Base-by-base conservation (phyloP, 768 basidiomycete genomes). In the Kockovaella imperatae region DNA sequence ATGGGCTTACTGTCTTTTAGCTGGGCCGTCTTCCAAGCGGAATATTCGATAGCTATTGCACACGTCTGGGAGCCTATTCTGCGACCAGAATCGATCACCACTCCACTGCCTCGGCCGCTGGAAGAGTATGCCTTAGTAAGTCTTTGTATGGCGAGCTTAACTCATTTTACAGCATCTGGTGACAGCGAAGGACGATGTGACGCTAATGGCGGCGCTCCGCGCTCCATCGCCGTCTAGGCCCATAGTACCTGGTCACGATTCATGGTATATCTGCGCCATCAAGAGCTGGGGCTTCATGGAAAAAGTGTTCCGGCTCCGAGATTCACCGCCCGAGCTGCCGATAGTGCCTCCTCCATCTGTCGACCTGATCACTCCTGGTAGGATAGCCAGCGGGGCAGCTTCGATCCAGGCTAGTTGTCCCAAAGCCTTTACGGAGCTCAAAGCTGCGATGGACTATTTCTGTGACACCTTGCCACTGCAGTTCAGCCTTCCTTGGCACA, bases 21-120 rank as follows among this genome's bases (percentile, higher is more conserved):
- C 45, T 62, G 60, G 60, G 31, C 41, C n/a, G 49, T 58, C 10
- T 62, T 40, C 35, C 42, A 47, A 14, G 24, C 52, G 26, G 60
- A 62, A 35, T 31, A 49, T 11, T 57, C 50, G 6, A 43, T 54
- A 0, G 30, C 57, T 11, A 53, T 57, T 17, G 53, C 57, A 0
- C 53, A 47, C 35, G 25, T 44, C n/a, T 62, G 53, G 57, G 50
- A 55, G 5, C 41, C 52, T 6, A 46, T 35, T 0, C 51, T 62
- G 24, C 36, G 39, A 15, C n/a, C 32, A 15, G 38, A 53, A 21
- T 47, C 52, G 17, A 52, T 62, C 8, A 46, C 29, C 3, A 62
- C 60, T n/a, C 60, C 60, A 20, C 54, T 58, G n/a, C 53, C 60
- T 4, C 38, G 44, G 14, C 45, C 50, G 11, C 34, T 52, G 21